Conservation (phyloP, 1,284 basidiomycete species). For the Exobasidium rhododendri region DNA sequence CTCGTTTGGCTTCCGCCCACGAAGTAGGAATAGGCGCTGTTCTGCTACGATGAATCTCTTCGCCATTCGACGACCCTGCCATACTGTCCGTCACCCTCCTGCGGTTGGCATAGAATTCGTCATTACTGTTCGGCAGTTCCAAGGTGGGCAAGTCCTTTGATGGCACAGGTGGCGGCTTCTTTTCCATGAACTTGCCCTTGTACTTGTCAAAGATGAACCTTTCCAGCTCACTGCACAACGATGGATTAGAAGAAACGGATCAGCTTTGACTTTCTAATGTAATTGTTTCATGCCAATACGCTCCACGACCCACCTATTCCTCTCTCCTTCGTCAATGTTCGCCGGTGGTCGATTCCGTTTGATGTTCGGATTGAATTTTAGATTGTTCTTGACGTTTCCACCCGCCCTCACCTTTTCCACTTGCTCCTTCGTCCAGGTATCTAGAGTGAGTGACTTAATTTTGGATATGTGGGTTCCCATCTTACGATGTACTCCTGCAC, state of each 20-base stretch:
- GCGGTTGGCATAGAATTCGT: background rate
- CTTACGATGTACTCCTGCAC: constrained; percentile 81
- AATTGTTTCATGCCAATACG: background rate
- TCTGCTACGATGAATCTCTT: constrained; percentile 28
- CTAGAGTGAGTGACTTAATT: constrained; percentile 78
- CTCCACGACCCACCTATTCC: constrained; percentile 60
- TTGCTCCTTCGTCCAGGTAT: constrained; percentile 79
- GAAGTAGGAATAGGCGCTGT: constrained; percentile 38
- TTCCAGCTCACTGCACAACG: constrained; percentile 80
- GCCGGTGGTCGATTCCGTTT: constrained; percentile 71
- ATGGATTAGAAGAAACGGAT: background rate
- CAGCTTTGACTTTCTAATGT: background rate
- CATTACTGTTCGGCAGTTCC: background rate
- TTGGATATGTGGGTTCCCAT: constrained; percentile 65
- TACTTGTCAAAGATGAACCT: constrained; percentile 72
- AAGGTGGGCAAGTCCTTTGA: constrained; percentile 22
- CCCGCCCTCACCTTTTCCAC: constrained; percentile 70
- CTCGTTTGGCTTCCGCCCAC: constrained; percentile 33
- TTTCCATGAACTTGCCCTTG: constrained; percentile 37
- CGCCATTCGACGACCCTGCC: constrained; percentile 13
- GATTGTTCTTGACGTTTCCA: constrained; percentile 74
- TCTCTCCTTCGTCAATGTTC: constrained; percentile 70
- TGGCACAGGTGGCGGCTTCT: constrained; percentile 36
- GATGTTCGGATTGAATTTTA: constrained; percentile 72
- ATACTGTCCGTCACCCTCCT: background rate